Evolutionary conservation across 2,329 filamentous ascomycete species (phyloP).

Genomic region (Colletotrichum sp.): DNA sequence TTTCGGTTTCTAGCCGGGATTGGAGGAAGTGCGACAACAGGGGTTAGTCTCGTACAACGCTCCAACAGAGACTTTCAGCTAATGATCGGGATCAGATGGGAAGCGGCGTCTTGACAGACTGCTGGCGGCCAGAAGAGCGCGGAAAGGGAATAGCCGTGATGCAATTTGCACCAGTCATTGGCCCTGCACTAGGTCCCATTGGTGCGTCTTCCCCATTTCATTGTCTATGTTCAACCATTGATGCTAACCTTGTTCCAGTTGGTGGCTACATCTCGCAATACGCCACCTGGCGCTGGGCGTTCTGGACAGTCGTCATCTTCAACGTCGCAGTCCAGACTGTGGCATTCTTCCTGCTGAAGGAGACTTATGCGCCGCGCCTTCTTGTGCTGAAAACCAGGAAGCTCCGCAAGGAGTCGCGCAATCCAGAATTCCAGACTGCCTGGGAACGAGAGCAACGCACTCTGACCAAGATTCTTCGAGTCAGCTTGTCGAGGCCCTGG

Average conservation of each 20-base stretch:
- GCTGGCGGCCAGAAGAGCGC: constrained; percentile 49
- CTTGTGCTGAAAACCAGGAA: constrained; percentile 34
- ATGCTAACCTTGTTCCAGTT: constrained; percentile 22
- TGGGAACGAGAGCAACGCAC: constrained; percentile 39
- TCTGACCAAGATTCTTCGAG: constrained; percentile 25
- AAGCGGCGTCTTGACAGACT: constrained; percentile 50
- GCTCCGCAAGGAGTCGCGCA: constrained; percentile 34
- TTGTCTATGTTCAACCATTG: not conserved
- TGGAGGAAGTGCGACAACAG: constrained; percentile 59
- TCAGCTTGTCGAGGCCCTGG: constrained; percentile 57
- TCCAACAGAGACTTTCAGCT: not conserved
- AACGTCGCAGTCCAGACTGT: constrained; percentile 39
- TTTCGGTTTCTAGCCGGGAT: constrained; percentile 52
- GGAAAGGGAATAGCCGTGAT: constrained; percentile 43
- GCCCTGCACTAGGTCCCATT: constrained; percentile 52
- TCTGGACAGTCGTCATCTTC: constrained; percentile 47
- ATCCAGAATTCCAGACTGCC: constrained; percentile 34
- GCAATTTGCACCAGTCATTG: constrained; percentile 43
- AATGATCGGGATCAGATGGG: constrained; percentile 45
- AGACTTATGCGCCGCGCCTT: constrained; percentile 42
- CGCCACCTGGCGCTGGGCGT: constrained; percentile 49
- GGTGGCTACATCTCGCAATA: constrained; percentile 41
- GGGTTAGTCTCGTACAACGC: constrained; percentile 36
- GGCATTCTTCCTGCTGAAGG: constrained; percentile 35
- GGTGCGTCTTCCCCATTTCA: constrained; percentile 2